Evolutionary conservation across 805 yeast genomes (phyloP).

Genomic region (Kuraishia molischiana): DNA sequence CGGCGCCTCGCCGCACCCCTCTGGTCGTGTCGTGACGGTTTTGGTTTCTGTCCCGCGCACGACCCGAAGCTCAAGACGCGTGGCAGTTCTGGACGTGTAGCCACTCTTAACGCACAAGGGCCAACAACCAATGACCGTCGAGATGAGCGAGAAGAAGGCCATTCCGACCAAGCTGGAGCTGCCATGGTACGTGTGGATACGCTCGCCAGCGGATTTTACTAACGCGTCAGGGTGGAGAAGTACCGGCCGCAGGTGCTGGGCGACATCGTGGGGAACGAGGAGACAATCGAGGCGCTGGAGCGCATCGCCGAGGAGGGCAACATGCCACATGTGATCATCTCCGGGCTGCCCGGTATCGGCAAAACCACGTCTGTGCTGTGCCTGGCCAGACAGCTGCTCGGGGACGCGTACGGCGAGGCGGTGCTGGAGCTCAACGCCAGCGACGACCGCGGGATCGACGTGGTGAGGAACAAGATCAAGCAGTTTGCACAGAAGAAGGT

Average conservation of each 20-base stretch:
- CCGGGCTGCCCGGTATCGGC: constrained; percentile 97
- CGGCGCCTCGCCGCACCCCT: too few species aligned
- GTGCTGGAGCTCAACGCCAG: constrained; percentile 91
- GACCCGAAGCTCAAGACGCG: too few species aligned
- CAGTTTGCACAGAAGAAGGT: constrained; percentile 95
- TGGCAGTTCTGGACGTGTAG: too few species aligned
- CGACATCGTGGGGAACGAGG: constrained; percentile 91
- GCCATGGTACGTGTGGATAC: constrained; percentile 19
- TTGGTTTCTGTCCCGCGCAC: too few species aligned
- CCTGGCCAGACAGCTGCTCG: constrained; percentile 76
- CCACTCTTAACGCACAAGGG: too few species aligned
- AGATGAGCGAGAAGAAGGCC: neutral
- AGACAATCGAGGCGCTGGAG: constrained; percentile 75
- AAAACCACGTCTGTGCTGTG: constrained; percentile 92
- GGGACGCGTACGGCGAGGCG: constrained; percentile 62
- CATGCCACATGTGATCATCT: constrained; percentile 92
- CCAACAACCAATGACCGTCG: neutral
- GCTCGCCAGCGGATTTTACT: constrained; percentile 1
- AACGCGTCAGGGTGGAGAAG: constrained; percentile 70
- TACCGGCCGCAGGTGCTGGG: constrained; percentile 73
- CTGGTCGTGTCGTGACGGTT: too few species aligned
- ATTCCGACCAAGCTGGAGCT: constrained; percentile 18
- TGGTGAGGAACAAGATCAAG: constrained; percentile 87
- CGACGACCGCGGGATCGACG: constrained; percentile 96
- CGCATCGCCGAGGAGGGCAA: constrained; percentile 88